Evolutionary conservation across 805 yeast species (phyloP).

Genomic region (Ogataea sp.): DNA sequence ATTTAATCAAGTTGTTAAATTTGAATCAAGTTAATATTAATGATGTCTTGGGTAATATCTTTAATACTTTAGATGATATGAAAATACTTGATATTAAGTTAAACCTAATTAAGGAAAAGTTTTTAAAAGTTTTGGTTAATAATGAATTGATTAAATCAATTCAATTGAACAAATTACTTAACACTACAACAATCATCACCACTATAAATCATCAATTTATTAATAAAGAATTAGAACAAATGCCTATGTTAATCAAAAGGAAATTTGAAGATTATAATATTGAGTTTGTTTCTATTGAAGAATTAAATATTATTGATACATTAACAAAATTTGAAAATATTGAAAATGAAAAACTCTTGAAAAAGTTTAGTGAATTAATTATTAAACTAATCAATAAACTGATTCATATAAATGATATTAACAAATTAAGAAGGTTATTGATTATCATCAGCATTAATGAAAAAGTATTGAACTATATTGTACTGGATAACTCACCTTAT

Average conservation of each 20-base stretch:
- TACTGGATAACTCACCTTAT: slow-evolving; percentile 37
- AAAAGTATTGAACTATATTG: slow-evolving; percentile 32
- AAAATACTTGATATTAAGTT: neutral
- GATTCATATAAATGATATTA: slow-evolving; percentile 30
- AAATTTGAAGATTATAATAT: slow-evolving; percentile 31
- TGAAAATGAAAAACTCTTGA: slow-evolving; percentile 34
- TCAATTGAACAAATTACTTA: slow-evolving; percentile 5
- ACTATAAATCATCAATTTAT: too few species aligned
- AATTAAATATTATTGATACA: slow-evolving; percentile 45
- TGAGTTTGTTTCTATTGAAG: slow-evolving; percentile 42
- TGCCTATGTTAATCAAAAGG: slow-evolving; percentile 7
- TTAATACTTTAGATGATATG: slow-evolving; percentile 9
- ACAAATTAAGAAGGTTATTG: slow-evolving; percentile 41
- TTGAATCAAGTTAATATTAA: slow-evolving; percentile 22
- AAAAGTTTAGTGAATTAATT: slow-evolving; percentile 27
- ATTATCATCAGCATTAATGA: slow-evolving; percentile 40
- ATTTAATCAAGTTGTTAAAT: slow-evolving; percentile 16
- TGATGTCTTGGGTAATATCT: slow-evolving; percentile 12
- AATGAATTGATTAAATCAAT: slow-evolving; percentile 14
- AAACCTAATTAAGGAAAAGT: slow-evolving; percentile 9
- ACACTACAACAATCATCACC: neutral
- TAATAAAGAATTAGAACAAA: neutral
- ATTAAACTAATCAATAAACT: slow-evolving; percentile 26
- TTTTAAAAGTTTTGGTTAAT: slow-evolving; percentile 12
- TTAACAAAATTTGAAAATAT: slow-evolving; percentile 36